Evolutionary conservation across 306 rosid species (phyloP).

Genomic region (Vigna mungo): DNA sequence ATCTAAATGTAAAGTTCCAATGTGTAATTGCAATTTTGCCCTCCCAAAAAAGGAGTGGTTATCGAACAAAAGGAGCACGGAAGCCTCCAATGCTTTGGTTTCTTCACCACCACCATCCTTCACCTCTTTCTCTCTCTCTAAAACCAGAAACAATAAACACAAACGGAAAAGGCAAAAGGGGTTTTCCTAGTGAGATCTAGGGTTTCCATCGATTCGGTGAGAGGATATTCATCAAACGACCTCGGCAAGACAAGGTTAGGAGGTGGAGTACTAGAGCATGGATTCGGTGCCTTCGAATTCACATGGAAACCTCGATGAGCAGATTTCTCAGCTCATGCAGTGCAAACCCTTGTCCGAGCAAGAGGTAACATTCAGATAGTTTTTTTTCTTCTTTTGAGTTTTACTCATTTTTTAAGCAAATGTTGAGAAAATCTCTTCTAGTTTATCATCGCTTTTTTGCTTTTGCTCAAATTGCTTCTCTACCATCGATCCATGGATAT

Average conservation of each 20-base stretch:
- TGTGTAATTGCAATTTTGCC: constrained; percentile 35
- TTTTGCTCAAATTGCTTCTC: constrained; percentile 38
- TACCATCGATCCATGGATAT: constrained; percentile 43
- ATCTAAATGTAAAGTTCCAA: constrained; percentile 2
- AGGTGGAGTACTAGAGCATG: constrained; percentile 51
- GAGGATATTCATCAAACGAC: constrained; percentile 51
- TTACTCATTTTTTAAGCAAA: neutral
- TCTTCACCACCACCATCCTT: constrained; percentile 55
- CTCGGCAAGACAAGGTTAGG: constrained; percentile 16
- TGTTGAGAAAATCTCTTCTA: constrained; percentile 41
- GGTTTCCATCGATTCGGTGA: constrained; percentile 51
- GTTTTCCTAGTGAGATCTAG: constrained; percentile 62
- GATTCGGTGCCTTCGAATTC: constrained; percentile 87
- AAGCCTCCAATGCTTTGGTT: constrained; percentile 49
- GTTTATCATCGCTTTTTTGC: neutral
- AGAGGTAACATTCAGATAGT: constrained; percentile 56
- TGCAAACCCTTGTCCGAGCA: constrained; percentile 98
- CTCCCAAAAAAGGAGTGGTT: constrained; percentile 53
- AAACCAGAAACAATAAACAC: constrained; percentile 42
- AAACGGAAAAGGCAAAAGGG: constrained; percentile 38
- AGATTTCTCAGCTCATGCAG: constrained; percentile 98
- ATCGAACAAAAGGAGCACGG: constrained; percentile 51
- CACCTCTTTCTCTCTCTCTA: constrained; percentile 25
- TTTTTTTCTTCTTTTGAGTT: neutral
- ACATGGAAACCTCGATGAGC: constrained; percentile 85